Evolutionary conservation across 768 basidiomycete species (phyloP), one percentile per base, ranked within the genome.

Genomic region (Cytidiella melzeri): DNA sequence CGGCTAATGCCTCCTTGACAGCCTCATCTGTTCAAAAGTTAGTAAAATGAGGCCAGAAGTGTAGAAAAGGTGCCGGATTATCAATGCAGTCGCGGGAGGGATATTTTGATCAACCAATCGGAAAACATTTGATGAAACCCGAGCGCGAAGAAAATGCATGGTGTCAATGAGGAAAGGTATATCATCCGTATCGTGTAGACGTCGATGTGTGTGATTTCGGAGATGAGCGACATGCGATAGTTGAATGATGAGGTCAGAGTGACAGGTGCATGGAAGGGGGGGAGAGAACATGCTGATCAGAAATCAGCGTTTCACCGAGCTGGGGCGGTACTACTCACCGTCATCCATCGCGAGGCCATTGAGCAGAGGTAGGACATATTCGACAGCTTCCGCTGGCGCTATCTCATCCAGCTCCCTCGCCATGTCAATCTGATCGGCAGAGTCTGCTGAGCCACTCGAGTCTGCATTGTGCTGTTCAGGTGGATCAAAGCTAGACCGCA

Each of bases 341-440:
- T 90, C 82, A 60, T 94, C 92, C 67, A 87, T 81, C 7, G 90
- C 90, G 24, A 97, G 79, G 38, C 77, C 79, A 44, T 79, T 85
- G 49, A 98, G 76, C n/a, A 96, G 78, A 1, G 94, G 94, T 18
- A 95, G 70, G 49, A 98, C 90, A 61, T 95, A 98, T 65, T 92
- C 88, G 57, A 92, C 83, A 4, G 92, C 92, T 56, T 98, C 94
- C 48, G 80, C 79, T 3, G 94, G 86, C 15, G 86, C 74, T 45
- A 96, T 86, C 41, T 84, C 71, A 15, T 60, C 62, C n/a, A 43
- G n/a, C n/a, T 49, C 52, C 7, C 5, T 41, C 12, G 18, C 21
- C 41, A 18, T 41, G 19, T 51, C 43, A 20, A 25, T 18, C 15
- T 26, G 25, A 13, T 38, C 25, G 41, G 4, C 7, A 20, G 23